These are phyloP conservation scores for Colletotrichum horii DNA, from an alignment of 2,329 filamentous ascomycete genomes.

Conservation along the genomic window DNA sequence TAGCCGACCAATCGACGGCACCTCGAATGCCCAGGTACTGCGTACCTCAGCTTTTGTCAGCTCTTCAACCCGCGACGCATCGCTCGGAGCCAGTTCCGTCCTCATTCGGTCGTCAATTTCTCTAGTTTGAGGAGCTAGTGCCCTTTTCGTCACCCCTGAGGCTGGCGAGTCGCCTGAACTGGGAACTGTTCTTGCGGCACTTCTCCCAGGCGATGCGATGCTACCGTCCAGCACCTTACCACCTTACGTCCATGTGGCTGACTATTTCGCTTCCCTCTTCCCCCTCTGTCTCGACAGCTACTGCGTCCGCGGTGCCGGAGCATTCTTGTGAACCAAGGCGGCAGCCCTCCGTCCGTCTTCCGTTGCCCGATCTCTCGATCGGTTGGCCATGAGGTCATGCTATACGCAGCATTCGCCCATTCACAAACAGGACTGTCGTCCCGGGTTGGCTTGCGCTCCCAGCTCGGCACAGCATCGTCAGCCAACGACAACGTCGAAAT, in stretches of 20 bases:
- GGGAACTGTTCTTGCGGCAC: constrained; percentile 9
- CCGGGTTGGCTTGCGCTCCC: neutral
- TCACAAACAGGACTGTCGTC: neutral
- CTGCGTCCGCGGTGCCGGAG: neutral
- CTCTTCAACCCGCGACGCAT: neutral
- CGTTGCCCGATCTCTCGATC: neutral
- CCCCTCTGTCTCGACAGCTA: neutral
- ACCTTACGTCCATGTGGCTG: constrained; percentile 7
- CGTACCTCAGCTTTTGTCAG: constrained; percentile 9
- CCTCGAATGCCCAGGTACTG: neutral
- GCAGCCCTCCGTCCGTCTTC: neutral
- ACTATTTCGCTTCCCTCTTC: neutral
- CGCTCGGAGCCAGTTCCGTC: constrained; percentile 18
- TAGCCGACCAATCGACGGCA: neutral
- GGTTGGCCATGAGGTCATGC: neutral
- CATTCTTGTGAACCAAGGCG: neutral
- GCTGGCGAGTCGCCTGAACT: constrained; percentile 9
- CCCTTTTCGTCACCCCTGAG: constrained; percentile 15
- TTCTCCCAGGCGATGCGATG: neutral
- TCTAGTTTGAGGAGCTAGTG: constrained; percentile 3
- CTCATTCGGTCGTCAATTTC: constrained; percentile 6
- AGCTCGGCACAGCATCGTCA: neutral
- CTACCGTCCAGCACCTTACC: neutral
- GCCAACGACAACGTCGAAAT: neutral
- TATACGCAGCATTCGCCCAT: neutral